phyloP scores from a whole-genome alignment of 176 grass and related monocot species.

The Oryza meridionalis region DNA sequence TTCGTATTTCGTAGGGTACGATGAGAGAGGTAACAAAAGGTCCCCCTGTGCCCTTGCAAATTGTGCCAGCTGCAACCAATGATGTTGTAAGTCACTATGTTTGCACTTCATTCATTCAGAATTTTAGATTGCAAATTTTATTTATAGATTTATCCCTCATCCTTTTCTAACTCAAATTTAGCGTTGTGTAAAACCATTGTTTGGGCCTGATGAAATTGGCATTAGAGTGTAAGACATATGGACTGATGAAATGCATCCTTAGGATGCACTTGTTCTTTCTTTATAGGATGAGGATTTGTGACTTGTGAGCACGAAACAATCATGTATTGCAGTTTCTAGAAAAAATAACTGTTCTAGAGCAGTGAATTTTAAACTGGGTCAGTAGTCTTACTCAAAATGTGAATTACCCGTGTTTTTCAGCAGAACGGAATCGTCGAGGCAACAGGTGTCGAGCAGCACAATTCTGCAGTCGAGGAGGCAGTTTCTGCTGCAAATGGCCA shows the following conservation, averaged over 20 bases:
- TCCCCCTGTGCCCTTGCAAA: slow-evolving; percentile 48
- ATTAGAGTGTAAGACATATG: not conserved
- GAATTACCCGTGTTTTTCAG: not conserved
- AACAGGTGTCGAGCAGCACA: slow-evolving; percentile 5
- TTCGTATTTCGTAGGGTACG: slow-evolving; percentile 59
- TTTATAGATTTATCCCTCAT: not conserved
- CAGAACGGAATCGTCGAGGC: slow-evolving; percentile 9
- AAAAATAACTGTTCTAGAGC: not conserved
- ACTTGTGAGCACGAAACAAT: not conserved
- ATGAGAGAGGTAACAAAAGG: slow-evolving; percentile 81
- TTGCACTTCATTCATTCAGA: not conserved
- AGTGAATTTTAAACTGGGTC: not conserved
- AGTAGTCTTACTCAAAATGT: not conserved
- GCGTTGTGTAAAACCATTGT: not conserved
- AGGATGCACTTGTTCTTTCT: not conserved
- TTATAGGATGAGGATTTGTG: not conserved
- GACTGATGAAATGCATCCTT: not conserved
- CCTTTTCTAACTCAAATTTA: not conserved
- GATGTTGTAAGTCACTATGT: slow-evolving; percentile 62
- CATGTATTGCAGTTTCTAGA: not conserved
- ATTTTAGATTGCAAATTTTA: slow-evolving; percentile 4
- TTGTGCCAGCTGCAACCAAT: slow-evolving; percentile 38
- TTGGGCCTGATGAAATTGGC: too few species aligned
- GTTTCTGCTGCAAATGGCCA: slow-evolving; percentile 28
- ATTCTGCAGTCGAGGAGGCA: not conserved